phyloP scores from a whole-genome alignment of 345 rosid species.

The Kernera saxatilis region DNA sequence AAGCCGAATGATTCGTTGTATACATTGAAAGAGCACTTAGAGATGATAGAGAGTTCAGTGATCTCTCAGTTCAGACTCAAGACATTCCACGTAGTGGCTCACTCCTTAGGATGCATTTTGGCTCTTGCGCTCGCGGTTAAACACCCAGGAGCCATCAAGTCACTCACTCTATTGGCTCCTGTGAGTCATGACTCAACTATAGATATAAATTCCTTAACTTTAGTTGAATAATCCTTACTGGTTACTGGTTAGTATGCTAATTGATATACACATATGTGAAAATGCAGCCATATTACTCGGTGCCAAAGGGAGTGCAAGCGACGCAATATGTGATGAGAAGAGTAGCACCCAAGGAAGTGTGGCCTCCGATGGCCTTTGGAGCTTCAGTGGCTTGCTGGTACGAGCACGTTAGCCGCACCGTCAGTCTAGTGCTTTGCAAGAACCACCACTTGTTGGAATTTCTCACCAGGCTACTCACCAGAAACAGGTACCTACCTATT shows the following conservation, averaged over 20 bases:
- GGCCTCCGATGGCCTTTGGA: slow-evolving; percentile 84
- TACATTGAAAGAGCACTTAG: slow-evolving; percentile 85
- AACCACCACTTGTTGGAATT: slow-evolving; percentile 88
- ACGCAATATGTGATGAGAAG: slow-evolving; percentile 79
- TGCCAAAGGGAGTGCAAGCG: slow-evolving; percentile 66
- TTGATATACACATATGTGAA: neutral
- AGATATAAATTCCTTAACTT: neutral
- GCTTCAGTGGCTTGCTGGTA: slow-evolving; percentile 94
- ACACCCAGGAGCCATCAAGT: slow-evolving; percentile 69
- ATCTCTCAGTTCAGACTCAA: slow-evolving; percentile 57
- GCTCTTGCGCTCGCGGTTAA: slow-evolving; percentile 90
- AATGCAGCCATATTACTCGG: slow-evolving; percentile 79
- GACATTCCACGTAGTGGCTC: slow-evolving; percentile 95
- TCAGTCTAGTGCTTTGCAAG: slow-evolving; percentile 82
- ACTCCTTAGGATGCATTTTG: slow-evolving; percentile 96
- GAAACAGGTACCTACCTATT: slow-evolving; percentile 61
- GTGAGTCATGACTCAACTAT: slow-evolving; percentile 51
- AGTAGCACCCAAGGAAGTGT: slow-evolving; percentile 76
- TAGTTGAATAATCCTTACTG: neutral
- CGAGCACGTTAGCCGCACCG: slow-evolving; percentile 81
- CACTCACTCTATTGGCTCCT: slow-evolving; percentile 87
- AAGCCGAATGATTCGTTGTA: slow-evolving; percentile 90
- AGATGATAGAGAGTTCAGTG: slow-evolving; percentile 81
- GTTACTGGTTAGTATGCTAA: neutral
- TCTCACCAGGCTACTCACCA: slow-evolving; percentile 61